Evolutionary conservation across 2,329 filamentous ascomycete genomes (phyloP), one percentile per base, ranked within the genome.

Genomic region (Parastagonospora avenae): DNA sequence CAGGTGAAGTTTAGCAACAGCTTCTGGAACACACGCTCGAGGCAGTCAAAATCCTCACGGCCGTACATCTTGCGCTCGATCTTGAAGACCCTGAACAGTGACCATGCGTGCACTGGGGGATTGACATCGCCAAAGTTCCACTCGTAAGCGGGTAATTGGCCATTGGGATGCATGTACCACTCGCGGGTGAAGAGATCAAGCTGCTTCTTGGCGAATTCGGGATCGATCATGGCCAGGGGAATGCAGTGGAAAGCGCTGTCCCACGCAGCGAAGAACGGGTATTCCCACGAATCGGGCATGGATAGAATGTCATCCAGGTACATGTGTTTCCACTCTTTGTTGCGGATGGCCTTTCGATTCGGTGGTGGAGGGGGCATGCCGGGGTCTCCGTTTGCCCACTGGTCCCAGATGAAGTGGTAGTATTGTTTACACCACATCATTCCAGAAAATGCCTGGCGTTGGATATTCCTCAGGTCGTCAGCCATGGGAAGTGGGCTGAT

Each of bases 391-490:
- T 96, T 96, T 24, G 92, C 92, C 93, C 93, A 97, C 71, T 97
- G 90, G 59, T 97, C 92, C 91, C 92, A 97, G 64, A 97, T 86
- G 74, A 97, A 97, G 70, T 95, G 85, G 74, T 97, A 97, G 76
- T 91, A 91, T 73, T 97, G 93, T 74, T 97, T 97, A 57, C 89
- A 95, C 93, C 93, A 97, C 82, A 97, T 88, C 93, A 97, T 97
- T 46, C 94, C 93, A 0, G 92, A 87, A 60, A 97, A 89, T 4
- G 93, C 94, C 73, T 97, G 92, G 62, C 93, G 85, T 76, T 97
- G 94, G 62, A 97, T 94, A 74, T 95, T 97, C 62, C 92, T 88
- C 52, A 97, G 81, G 68, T 97, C 93, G 42, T 97, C 92, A 0
- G 90, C 83, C 88, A 97, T 96, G 2, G 92, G 93, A 33, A 97